A percentile compares a stretch with the other conserved stretches of the same genome.
Evolutionary conservation across 108 stramenopile species (phyloP).

Genomic region (Stephanodiscus triporus): DNA sequence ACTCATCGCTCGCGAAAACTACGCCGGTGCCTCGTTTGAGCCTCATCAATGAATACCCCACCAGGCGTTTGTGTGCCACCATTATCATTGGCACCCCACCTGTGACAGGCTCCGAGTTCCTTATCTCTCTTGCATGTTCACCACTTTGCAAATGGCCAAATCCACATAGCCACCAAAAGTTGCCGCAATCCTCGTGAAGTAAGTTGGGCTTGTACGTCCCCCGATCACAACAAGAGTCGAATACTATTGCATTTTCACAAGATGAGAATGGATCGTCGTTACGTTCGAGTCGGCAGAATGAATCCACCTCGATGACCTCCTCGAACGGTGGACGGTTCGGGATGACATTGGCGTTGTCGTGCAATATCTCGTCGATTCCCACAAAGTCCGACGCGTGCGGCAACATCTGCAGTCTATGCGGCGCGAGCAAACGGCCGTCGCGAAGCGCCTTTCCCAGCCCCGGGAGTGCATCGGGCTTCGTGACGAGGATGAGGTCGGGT

Average conservation of each 20-base stretch:
- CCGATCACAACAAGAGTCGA: slow-evolving; percentile 29
- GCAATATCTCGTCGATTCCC: slow-evolving; percentile 1
- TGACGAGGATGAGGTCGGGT: slow-evolving; percentile 47
- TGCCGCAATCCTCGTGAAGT: slow-evolving; percentile 1
- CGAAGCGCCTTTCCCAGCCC: slow-evolving; percentile 28
- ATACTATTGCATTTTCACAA: background rate
- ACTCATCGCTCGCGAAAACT: slow-evolving; percentile 4
- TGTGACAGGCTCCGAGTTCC: background rate
- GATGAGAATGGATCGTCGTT: background rate
- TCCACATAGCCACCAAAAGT: slow-evolving; percentile 33
- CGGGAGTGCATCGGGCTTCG: slow-evolving; percentile 23
- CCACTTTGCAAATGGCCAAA: background rate
- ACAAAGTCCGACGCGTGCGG: slow-evolving; percentile 47
- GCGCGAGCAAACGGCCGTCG: slow-evolving; percentile 34
- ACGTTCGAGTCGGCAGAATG: background rate
- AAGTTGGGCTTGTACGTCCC: slow-evolving; percentile 13
- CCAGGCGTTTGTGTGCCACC: slow-evolving; percentile 17
- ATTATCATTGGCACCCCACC: background rate
- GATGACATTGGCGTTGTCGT: background rate
- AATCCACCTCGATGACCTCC: slow-evolving; percentile 1
- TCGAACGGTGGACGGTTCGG: slow-evolving; percentile 1
- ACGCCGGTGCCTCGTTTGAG: slow-evolving; percentile 22
- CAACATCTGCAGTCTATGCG: slow-evolving; percentile 57
- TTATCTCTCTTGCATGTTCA: background rate
- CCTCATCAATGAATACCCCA: slow-evolving; percentile 25